Evolutionary conservation across 2,329 filamentous ascomycete species (phyloP), one percentile per base, ranked within the genome.

Genomic region (Penicillium sp.): DNA sequence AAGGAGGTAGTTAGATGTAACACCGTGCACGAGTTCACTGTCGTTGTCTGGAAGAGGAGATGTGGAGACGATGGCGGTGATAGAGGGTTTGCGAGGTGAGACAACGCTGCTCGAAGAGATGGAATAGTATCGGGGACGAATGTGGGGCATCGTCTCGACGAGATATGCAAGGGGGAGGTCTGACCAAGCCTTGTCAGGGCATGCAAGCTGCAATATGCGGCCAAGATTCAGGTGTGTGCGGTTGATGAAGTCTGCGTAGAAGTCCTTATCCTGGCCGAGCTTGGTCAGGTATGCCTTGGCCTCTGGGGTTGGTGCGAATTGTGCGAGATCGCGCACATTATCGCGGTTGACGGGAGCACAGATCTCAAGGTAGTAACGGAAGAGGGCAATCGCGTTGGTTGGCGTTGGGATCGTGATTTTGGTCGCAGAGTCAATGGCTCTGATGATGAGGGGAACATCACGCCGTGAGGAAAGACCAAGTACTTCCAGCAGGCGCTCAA

Each of bases 111-210:
- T 72, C 2, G 93, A 96, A 2, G 93, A 96, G 76, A 97, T 96
- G 53, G 93, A 97, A 82, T 96, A 97, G 83, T 96, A 96, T 50
- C 92, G 90, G 17, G 93, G 92, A 75, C 96, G 92, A 57, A 96
- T 86, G 81, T 95, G 95, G 76, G 86, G 89, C 56, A 96, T 76
- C 60, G 90, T 89, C 80, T 97, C 93, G 65, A 96, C 90, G 71
- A 96, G 88, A 69, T 91, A 88, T 6, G 92, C 94, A 77, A 96
- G 96, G 14, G 93, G 92, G 50, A 96, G 85, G 53, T 86, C 87
- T 53, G 84, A 81, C 92, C 92, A 96, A 64, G 84, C 85, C 74
- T 89, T 78, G 54, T 88, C 88, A 22, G 87, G 86, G 69, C 87
- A 84, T 61, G 91, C 83, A 31, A 82, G 81, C 61, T 90, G 65